Conservation (phyloP, 1,139 yeast species). For the Pichia kudriavzevii region DNA sequence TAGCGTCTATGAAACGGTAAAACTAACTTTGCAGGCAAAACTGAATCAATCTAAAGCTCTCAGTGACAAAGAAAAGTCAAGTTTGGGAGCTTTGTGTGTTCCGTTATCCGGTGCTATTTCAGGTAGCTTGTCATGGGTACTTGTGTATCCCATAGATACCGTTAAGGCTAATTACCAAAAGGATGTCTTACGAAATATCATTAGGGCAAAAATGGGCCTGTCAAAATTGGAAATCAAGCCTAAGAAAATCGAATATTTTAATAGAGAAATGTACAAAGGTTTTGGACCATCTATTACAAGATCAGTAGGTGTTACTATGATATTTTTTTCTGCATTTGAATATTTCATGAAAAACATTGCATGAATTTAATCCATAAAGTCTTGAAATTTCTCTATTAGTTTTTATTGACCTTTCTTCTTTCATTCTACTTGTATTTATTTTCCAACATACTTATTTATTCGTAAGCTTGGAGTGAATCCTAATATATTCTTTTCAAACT, state of each 20-base stretch:
- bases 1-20: slow-evolving; percentile 65
- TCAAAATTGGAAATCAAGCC: slow-evolving; percentile 30
- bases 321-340: slow-evolving; percentile 70
- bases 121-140: slow-evolving; percentile 66
- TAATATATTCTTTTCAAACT: too few relatives aligned
- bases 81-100: slow-evolving; percentile 19
- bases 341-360: slow-evolving; percentile 48
- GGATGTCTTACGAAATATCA: slow-evolving; percentile 61
- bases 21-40: slow-evolving; percentile 35
- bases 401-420: neutral
- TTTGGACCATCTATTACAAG: slow-evolving; percentile 66
- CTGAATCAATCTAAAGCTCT: slow-evolving; percentile 9
- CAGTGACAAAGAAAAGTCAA: slow-evolving; percentile 4
- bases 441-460: too few relatives aligned
- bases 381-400: neutral
- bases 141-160: slow-evolving; percentile 76
- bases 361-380: too few relatives aligned
- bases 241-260: slow-evolving; percentile 31
- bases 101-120: slow-evolving; percentile 73
- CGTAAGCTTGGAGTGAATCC: too few relatives aligned
- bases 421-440: neutral
- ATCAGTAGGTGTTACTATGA: slow-evolving; percentile 65
- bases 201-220: slow-evolving; percentile 43
- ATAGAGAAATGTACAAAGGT: slow-evolving; percentile 60
- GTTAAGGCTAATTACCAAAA: slow-evolving; percentile 67